Base-by-base conservation (phyloP, 495 filamentous ascomycete species). In the Saxophila tyrrhenica region DNA sequence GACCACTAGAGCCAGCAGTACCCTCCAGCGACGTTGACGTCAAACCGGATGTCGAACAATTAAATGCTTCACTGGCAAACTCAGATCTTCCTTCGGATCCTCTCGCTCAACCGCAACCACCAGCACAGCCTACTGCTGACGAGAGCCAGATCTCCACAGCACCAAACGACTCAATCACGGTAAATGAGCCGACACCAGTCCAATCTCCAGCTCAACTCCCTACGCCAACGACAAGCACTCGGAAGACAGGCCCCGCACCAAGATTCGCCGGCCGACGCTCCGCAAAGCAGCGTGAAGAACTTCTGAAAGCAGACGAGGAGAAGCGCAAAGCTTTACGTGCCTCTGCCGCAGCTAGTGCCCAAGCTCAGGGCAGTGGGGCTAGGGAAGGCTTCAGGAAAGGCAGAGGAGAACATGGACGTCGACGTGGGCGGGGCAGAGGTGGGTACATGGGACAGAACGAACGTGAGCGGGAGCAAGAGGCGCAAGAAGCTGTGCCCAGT, bases 291-390 rank as follows among this genome's bases (percentile, higher is more conserved):
- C 48, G 58, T 20, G 54, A 51, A 7, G 54, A 61, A 39, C 32
- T 57, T 43, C 58, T 58, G 51, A 54, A 61, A 32, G 59, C 50
- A 39, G 61, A 61, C 25, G 22, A 48, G 21, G 63, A 61, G 39
- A 41, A 49, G 39, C 23, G 58, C 41, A 54, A 32, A 23, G 52
- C 65, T 7, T n/a, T n/a, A n/a, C n/a, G n/a, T n/a, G n/a, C n/a
- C n/a, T n/a, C n/a, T n/a, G n/a, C n/a, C n/a, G n/a, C n/a, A n/a
- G n/a, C n/a, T n/a, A n/a, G n/a, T n/a, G n/a, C n/a, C n/a, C n/a
- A n/a, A n/a, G n/a, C n/a, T n/a, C n/a, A n/a, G n/a, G n/a, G n/a
- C n/a, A n/a, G n/a, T n/a, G n/a, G n/a, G n/a, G n/a, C n/a, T n/a
- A n/a, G n/a, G n/a, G n/a, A n/a, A n/a, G n/a, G n/a, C n/a, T n/a